Percentiles rank a stretch among this genome's conserved stretches.
Conservation (phyloP, 2,329 filamentous ascomycete species). For the Fusarium setosum region DNA sequence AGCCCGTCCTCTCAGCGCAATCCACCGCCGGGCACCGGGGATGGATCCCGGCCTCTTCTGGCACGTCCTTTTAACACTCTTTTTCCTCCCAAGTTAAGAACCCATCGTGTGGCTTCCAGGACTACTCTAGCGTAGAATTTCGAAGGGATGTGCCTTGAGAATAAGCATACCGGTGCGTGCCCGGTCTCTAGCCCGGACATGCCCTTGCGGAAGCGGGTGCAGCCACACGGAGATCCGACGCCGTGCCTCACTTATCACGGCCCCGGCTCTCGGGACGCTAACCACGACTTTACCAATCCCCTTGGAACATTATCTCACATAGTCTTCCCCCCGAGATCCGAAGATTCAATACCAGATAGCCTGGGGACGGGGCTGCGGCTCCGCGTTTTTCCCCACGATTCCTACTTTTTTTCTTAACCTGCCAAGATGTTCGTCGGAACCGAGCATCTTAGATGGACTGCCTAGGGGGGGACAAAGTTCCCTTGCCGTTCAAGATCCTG, state of each 20-base stretch:
- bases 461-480: not conserved
- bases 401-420: not conserved
- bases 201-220: not conserved
- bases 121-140: conserved; percentile 1
- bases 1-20: conserved; percentile 19
- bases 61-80: not conserved
- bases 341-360: not conserved
- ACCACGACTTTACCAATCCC: not conserved
- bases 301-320: not conserved
- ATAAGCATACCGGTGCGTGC: not conserved
- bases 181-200: not conserved
- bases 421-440: not conserved
- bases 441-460: not conserved
- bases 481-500: conserved; percentile 11
- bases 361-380: conserved; percentile 15
- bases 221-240: conserved; percentile 12
- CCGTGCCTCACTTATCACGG: not conserved
- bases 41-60: not conserved
- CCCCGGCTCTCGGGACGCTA: not conserved
- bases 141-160: too few relatives aligned
- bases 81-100: not conserved
- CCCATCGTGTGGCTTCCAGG: not conserved
- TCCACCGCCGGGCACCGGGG: not conserved
- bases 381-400: conserved; percentile 9
- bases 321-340: conserved; percentile 7